Percentiles rank a stretch among this genome's conserved stretches.
These are phyloP conservation scores for Fraxinus ornus DNA, from an alignment of 305 asterid genomes.

Conservation along the genomic window DNA sequence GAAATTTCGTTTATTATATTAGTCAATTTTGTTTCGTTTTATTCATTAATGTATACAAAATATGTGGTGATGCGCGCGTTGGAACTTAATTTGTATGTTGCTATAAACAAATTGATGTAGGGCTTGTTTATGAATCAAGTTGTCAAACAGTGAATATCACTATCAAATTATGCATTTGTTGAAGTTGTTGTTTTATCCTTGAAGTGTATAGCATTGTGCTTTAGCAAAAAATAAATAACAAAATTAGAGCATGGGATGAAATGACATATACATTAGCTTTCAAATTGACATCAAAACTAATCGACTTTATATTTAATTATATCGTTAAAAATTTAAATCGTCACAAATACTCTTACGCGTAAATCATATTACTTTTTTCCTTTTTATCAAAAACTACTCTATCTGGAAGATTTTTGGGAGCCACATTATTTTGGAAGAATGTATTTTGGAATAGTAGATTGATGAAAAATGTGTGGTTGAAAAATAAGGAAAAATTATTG, in stretches of 20 bases:
- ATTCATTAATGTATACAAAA: too few relatives aligned
- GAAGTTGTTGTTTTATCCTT: not conserved
- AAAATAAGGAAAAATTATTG: too few relatives aligned
- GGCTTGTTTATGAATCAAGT: too few relatives aligned
- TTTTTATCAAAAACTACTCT: too few relatives aligned
- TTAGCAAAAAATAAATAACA: not conserved
- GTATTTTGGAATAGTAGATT: too few relatives aligned
- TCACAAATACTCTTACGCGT: not conserved
- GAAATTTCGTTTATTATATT: not conserved
- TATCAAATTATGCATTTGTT: not conserved
- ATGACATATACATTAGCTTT: not conserved
- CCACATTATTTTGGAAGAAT: too few relatives aligned
- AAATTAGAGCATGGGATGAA: not conserved
- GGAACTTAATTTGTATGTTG: not conserved
- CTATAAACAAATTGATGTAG: not conserved
- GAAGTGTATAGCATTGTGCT: not conserved
- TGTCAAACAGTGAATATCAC: not conserved
- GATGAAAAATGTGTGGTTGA: too few relatives aligned
- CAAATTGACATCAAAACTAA: not conserved
- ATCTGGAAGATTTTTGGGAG: too few relatives aligned
- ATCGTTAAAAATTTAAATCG: too few relatives aligned
- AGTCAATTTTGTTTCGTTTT: not conserved
- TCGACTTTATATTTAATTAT: not conserved
- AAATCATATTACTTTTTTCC: too few relatives aligned
- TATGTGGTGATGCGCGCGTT: not conserved